Evolutionary conservation across 768 basidiomycete genomes (phyloP).

Genomic region (Trametes cinnabarina): DNA sequence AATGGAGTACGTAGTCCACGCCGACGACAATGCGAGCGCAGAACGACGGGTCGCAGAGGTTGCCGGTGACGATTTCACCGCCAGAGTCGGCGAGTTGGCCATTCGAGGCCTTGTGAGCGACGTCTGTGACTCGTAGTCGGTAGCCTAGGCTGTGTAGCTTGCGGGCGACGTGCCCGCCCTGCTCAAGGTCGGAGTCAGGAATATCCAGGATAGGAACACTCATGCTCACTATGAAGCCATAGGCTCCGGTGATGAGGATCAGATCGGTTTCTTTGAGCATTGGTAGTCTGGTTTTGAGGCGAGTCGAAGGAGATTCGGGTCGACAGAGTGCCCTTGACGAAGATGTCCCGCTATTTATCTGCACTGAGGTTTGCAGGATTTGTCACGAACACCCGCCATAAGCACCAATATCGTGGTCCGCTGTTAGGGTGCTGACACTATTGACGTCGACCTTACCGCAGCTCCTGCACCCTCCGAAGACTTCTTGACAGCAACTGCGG

Average conservation of each 20-base stretch:
- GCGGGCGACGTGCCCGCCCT: conserved; percentile 54
- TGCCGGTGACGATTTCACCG: conserved; percentile 39
- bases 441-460: no score
- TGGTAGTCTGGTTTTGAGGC: no score
- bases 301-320: no score
- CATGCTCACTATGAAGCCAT: conserved; percentile 21
- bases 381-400: no score
- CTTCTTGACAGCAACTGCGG: no score
- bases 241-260: conserved; percentile 20
- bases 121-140: conserved; percentile 46
- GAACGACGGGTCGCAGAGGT: conserved; percentile 44
- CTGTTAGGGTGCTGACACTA: no score
- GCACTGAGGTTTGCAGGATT: no score
- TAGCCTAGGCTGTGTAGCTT: conserved; percentile 34
- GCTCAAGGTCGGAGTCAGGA: not conserved
- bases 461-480: no score
- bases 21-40: conserved; percentile 39
- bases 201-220: not conserved
- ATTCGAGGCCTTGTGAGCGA: conserved; percentile 23
- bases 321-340: no score
- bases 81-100: conserved; percentile 15
- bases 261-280: conserved; percentile 2
- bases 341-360: no score
- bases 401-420: no score
- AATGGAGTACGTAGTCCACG: conserved; percentile 48